Percentiles rank a stretch among this genome's conserved stretches.
Conservation (phyloP, 1,139 yeast species). For the Yamadazyma dushanensis region DNA sequence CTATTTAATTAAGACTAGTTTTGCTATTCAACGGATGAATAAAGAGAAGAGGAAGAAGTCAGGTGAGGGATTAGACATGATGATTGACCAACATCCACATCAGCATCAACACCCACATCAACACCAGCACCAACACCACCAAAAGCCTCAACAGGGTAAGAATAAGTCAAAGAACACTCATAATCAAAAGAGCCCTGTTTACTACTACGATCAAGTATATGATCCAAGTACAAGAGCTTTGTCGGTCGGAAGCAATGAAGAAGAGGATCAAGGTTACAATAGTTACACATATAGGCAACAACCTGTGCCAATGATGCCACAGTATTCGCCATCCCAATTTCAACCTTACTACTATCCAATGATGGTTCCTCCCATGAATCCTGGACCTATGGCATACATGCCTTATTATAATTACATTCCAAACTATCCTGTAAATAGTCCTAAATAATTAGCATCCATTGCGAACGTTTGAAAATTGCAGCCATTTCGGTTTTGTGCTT, state of each 20-base stretch:
- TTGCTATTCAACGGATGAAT: constrained; percentile 37
- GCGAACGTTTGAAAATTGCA: constrained; percentile 5
- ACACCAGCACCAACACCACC: neutral
- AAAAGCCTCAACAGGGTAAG: neutral
- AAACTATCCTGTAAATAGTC: constrained; percentile 13
- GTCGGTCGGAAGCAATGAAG: constrained; percentile 2
- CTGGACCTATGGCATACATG: constrained; percentile 5
- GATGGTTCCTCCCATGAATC: no score
- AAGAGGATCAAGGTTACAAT: constrained; percentile 1
- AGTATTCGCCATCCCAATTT: constrained; percentile 8
- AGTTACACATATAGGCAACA: constrained; percentile 9
- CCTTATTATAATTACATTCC: constrained; percentile 11
- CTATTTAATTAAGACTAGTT: constrained; percentile 38
- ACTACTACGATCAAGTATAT: constrained; percentile 5
- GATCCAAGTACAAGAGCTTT: neutral
- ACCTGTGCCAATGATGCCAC: constrained; percentile 8
- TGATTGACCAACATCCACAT: constrained; percentile 1
- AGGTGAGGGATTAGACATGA: constrained; percentile 4
- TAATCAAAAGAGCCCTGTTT: constrained; percentile 4
- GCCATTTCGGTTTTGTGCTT: constrained; percentile 3
- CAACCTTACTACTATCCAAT: constrained; percentile 9
- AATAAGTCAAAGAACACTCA: neutral
- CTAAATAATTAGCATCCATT: constrained; percentile 2
- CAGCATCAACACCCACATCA: neutral
- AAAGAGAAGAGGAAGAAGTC: constrained; percentile 11